Conservation (phyloP, 2,329 filamentous ascomycete genomes). For the Hypoxylon sp. region DNA sequence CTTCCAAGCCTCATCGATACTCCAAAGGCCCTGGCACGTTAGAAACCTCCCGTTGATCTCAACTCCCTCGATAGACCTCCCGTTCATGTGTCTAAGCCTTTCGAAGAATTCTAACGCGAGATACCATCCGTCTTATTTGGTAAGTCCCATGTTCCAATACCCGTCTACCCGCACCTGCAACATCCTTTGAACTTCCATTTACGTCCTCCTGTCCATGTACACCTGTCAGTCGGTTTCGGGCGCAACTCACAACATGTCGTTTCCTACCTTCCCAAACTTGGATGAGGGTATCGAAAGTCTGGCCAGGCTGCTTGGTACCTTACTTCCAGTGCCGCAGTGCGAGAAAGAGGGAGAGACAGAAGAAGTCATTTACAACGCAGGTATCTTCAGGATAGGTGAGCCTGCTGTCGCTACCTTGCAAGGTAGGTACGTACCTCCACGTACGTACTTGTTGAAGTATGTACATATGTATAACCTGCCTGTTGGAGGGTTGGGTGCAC, state of each 20-base stretch:
- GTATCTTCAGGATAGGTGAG: slow-evolving; percentile 20
- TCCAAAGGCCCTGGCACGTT: slow-evolving; percentile 16
- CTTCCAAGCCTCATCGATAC: slow-evolving; percentile 15
- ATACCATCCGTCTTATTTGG: slow-evolving; percentile 23
- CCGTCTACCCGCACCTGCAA: background rate
- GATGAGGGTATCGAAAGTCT: slow-evolving; percentile 3
- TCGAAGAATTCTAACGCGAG: slow-evolving; percentile 39
- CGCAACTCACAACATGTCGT: slow-evolving; percentile 10
- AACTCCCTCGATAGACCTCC: slow-evolving; percentile 23
- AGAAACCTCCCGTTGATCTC: slow-evolving; percentile 28
- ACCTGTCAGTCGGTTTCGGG: slow-evolving; percentile 7
- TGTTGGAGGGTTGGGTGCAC: slow-evolving; percentile 24
- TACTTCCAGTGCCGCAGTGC: slow-evolving; percentile 23
- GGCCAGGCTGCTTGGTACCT: slow-evolving; percentile 29
- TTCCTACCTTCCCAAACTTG: slow-evolving; percentile 3
- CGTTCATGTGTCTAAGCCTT: slow-evolving; percentile 10
- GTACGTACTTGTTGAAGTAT: slow-evolving; percentile 16
- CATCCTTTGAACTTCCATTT: slow-evolving; percentile 8
- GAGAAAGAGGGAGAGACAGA: too few relatives aligned
- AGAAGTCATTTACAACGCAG: slow-evolving; percentile 26
- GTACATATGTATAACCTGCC: slow-evolving; percentile 20
- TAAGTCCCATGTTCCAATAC: slow-evolving; percentile 25
- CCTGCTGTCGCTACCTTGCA: slow-evolving; percentile 22
- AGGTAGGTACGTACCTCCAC: slow-evolving; percentile 27
- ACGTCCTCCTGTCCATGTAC: background rate